phyloP scores from a whole-genome alignment of 441 rosid species.

The Arabidopsis hybrid region DNA sequence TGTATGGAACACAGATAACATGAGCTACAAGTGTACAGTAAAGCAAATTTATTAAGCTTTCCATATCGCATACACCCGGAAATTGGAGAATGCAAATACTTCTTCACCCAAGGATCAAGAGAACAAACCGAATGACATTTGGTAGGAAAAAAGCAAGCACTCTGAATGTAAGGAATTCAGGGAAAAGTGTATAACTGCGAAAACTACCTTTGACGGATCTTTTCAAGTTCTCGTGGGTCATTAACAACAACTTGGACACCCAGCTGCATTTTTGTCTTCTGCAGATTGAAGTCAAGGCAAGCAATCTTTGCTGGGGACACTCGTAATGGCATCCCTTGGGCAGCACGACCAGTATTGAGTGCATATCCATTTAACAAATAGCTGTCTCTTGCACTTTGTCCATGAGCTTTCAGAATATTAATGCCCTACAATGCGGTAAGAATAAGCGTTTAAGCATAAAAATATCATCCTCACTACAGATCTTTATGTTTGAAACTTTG shows the following conservation, averaged over 20 bases:
- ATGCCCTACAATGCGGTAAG: slow-evolving; percentile 65
- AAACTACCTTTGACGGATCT: slow-evolving; percentile 87
- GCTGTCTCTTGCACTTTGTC: slow-evolving; percentile 93
- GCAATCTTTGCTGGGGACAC: slow-evolving; percentile 95
- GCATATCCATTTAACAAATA: slow-evolving; percentile 95
- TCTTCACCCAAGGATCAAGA: not conserved
- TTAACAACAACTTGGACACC: slow-evolving; percentile 94
- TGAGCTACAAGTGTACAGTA: slow-evolving; percentile 1
- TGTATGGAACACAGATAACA: slow-evolving; percentile 2
- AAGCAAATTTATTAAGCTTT: slow-evolving; percentile 11
- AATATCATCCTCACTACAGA: slow-evolving; percentile 1
- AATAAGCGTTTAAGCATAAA: slow-evolving; percentile 14
- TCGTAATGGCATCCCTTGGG: slow-evolving; percentile 96
- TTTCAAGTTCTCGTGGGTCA: slow-evolving; percentile 99
- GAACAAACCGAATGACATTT: not conserved
- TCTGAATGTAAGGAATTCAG: not conserved
- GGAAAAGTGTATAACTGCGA: slow-evolving; percentile 14
- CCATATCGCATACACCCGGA: not conserved
- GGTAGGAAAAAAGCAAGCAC: not conserved
- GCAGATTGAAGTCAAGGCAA: slow-evolving; percentile 96
- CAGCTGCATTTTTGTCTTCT: slow-evolving; percentile 96
- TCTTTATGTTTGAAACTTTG: not conserved
- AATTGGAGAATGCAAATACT: not conserved
- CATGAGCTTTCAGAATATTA: slow-evolving; percentile 95
- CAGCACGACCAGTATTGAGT: slow-evolving; percentile 92